Conservation (phyloP, 2,329 filamentous ascomycete genomes). For the Byssoonygena ceratinophila region DNA sequence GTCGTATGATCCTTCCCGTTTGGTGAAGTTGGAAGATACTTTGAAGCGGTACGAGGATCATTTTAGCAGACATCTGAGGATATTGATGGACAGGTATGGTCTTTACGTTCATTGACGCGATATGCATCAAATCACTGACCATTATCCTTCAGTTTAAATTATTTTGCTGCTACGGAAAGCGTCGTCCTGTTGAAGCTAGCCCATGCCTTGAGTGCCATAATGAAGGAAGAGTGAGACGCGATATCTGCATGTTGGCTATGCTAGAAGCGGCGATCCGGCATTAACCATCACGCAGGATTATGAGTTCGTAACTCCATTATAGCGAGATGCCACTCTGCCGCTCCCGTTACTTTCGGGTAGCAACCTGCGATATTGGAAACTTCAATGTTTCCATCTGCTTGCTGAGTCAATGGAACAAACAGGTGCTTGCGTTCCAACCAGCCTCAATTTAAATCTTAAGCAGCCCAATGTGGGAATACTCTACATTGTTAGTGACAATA, state of each 20-base stretch:
- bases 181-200: slow-evolving; percentile 76
- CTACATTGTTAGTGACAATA: neutral
- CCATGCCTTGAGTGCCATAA: slow-evolving; percentile 34
- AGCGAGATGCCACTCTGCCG: too few relatives aligned
- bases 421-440: too few relatives aligned
- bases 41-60: slow-evolving; percentile 87
- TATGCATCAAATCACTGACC: slow-evolving; percentile 7
- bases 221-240: slow-evolving; percentile 31
- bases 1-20: slow-evolving; percentile 47
- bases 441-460: neutral
- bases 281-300: neutral
- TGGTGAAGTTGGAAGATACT: slow-evolving; percentile 74
- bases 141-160: slow-evolving; percentile 53
- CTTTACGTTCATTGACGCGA: neutral
- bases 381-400: too few relatives aligned
- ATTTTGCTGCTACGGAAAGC: slow-evolving; percentile 94
- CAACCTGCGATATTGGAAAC: neutral
- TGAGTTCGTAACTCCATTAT: too few relatives aligned
- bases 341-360: too few relatives aligned
- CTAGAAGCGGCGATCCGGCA: neutral
- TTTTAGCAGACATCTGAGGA: slow-evolving; percentile 84
- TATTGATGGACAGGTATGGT: slow-evolving; percentile 66
- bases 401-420: too few relatives aligned
- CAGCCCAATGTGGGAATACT: neutral
- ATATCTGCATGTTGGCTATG: neutral